Base-by-base conservation (phyloP, 129 eudicot genomes). In the Logfia minima region DNA sequence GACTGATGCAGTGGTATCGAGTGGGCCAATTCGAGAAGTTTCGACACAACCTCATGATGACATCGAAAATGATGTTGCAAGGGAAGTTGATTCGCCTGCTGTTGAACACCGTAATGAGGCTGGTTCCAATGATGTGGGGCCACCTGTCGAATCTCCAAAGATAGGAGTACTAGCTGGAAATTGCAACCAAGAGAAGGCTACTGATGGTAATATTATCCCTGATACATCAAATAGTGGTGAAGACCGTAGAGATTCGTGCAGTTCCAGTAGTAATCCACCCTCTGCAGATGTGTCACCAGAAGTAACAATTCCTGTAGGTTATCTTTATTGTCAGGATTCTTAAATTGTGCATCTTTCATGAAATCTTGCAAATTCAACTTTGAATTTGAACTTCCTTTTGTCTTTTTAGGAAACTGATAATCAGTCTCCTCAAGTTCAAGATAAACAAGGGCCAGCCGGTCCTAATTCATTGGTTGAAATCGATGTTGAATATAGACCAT, bases 331-430 rank as follows among this genome's bases (percentile, higher is more conserved):
- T 75, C 41, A 26, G 45, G 19, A 7, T 16, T n/a, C 0, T 65
- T 18, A 62, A 62, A 16, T 61, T 16, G 8, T 45, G 5, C 17
- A 13, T 58, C 60, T 61, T 59, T 75, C 39, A 22, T 24, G 22
- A 23, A 37, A 55, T 32, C 8, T 37, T 34, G 26, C 17, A 13
- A 23, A 14, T 21, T n/a, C 4, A n/a, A 10, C 23, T 28, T 2
- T 51, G 41, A 75, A 43, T 14, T 22, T 17, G 8, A 56, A 70
- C 60, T 2, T 45, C 56, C 10, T 64, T 66, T 66, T 52, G 32
- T 71, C 35, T 65, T 68, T 22, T 58, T 79, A 87, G 88, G 92
- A 64, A 58, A 65, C 19, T 24, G 75, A 80, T 35, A 78, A 66
- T 45, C 75, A 82, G 32, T 28, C 72, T 63, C 56, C 34, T 75